These are phyloP conservation scores for Sporisorium scitamineum DNA, from an alignment of 1,284 basidiomycete species.

Conservation along the genomic window DNA sequence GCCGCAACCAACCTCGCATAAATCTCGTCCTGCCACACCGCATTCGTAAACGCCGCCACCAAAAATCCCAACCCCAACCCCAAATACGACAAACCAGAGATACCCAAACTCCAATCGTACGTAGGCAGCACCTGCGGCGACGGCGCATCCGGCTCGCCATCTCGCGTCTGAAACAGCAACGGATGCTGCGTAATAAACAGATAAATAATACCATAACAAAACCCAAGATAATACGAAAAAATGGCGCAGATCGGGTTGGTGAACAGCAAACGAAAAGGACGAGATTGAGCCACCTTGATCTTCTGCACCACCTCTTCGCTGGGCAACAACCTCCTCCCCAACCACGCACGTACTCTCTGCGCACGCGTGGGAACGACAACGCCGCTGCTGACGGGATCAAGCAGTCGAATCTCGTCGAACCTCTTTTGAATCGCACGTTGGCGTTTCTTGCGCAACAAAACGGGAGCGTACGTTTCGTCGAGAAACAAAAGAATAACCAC, in stretches of 20 bases:
- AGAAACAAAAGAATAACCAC: conserved; percentile 35
- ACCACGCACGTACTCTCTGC: background rate
- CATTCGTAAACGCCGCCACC: conserved; percentile 69
- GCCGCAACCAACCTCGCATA: conserved; percentile 65
- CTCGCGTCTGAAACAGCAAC: conserved; percentile 68
- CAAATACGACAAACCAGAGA: conserved; percentile 70
- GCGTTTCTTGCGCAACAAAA: conserved; percentile 54
- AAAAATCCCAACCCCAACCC: conserved; percentile 71
- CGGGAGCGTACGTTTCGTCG: conserved; percentile 59
- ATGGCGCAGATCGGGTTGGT: conserved; percentile 67
- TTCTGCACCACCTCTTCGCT: conserved; percentile 29
- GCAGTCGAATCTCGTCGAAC: conserved; percentile 22
- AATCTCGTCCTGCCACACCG: conserved; percentile 70
- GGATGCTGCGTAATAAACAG: conserved; percentile 71
- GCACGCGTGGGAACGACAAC: background rate
- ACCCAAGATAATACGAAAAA: conserved; percentile 71
- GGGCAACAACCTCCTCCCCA: conserved; percentile 4
- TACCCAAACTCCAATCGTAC: conserved; percentile 70
- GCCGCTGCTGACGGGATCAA: conserved; percentile 7
- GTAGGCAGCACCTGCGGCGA: conserved; percentile 63
- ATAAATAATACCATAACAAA: conserved; percentile 71
- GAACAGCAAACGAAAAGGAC: conserved; percentile 69
- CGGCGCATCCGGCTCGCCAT: conserved; percentile 61
- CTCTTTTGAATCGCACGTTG: conserved; percentile 23
- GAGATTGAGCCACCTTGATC: conserved; percentile 63